Percentiles rank a stretch among this genome's conserved stretches.
phyloP scores from a whole-genome alignment of 2,329 filamentous ascomycete genomes.

The Fusarium praegraminearum region DNA sequence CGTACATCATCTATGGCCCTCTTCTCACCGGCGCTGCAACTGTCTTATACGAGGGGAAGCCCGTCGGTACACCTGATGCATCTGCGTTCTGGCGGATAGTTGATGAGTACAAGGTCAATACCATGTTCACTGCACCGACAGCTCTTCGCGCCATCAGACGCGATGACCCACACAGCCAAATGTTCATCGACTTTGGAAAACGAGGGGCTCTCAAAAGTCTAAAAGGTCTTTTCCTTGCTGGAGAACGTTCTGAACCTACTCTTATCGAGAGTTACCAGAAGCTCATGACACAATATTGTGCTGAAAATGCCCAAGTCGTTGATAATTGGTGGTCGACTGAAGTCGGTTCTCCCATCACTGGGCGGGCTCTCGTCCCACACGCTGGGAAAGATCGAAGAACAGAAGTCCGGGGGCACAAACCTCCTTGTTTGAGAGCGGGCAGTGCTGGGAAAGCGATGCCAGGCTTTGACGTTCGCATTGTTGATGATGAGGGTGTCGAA shows the following conservation, averaged over 20 bases:
- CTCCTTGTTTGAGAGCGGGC: slow-evolving; percentile 78
- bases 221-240: slow-evolving; percentile 83
- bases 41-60: slow-evolving; percentile 93
- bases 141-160: slow-evolving; percentile 88
- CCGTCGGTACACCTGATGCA: slow-evolving; percentile 87
- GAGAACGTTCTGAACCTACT: slow-evolving; percentile 88
- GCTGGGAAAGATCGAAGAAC: slow-evolving; percentile 67
- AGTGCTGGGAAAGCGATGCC: slow-evolving; percentile 93
- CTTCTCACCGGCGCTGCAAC: slow-evolving; percentile 87
- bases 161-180: slow-evolving; percentile 81
- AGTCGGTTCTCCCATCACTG: slow-evolving; percentile 69
- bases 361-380: slow-evolving; percentile 67
- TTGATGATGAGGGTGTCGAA: slow-evolving; percentile 83
- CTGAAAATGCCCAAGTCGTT: slow-evolving; percentile 67
- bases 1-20: slow-evolving; percentile 90
- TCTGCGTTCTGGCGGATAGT: slow-evolving; percentile 90
- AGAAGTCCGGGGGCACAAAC: slow-evolving; percentile 53
- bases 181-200: slow-evolving; percentile 72
- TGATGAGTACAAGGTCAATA: slow-evolving; percentile 86
- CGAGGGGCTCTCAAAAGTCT: slow-evolving; percentile 78
- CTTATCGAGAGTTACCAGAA: slow-evolving; percentile 85
- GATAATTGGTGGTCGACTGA: slow-evolving; percentile 74
- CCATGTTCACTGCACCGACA: slow-evolving; percentile 87
- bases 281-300: slow-evolving; percentile 75
- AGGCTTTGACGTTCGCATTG: slow-evolving; percentile 87